Percentiles rank a stretch among this genome's conserved stretches.
Evolutionary conservation across 345 rosid genomes (phyloP).

Genomic region (Capsella bursapastoris): DNA sequence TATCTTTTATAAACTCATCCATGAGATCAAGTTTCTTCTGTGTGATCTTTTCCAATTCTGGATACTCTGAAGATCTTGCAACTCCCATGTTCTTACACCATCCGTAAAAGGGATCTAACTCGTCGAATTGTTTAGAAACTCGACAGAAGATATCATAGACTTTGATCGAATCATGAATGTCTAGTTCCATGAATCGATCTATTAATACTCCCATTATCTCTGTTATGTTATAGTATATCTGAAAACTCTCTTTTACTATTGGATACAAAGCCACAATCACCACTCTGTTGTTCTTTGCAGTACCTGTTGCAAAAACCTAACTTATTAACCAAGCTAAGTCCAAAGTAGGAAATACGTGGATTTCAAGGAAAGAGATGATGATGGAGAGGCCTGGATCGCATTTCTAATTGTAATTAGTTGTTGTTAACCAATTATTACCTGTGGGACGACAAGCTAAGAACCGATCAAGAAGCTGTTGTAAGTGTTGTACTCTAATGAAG

Average conservation of each 20-base stretch:
- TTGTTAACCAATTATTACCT: conserved; percentile 49
- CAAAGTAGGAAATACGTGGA: not conserved
- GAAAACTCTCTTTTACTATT: conserved; percentile 78
- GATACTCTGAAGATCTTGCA: conserved; percentile 77
- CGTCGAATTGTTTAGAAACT: conserved; percentile 62
- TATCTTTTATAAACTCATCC: conserved; percentile 80
- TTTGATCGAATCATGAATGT: conserved; percentile 64
- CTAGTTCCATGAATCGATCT: conserved; percentile 76
- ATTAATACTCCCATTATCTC: conserved; percentile 63
- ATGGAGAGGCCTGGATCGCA: not conserved
- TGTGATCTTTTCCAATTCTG: conserved; percentile 75
- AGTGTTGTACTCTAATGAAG: conserved; percentile 60
- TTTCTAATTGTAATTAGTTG: not conserved
- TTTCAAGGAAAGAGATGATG: not conserved
- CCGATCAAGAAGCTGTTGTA: conserved; percentile 82
- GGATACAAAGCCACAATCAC: conserved; percentile 77
- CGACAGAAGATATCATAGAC: conserved; percentile 66
- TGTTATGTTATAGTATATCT: conserved; percentile 61
- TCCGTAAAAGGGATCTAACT: conserved; percentile 62
- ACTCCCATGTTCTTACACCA: conserved; percentile 78
- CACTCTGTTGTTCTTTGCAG: conserved; percentile 65
- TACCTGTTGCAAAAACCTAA: conserved; percentile 48
- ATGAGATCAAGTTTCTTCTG: conserved; percentile 76
- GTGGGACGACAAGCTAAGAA: conserved; percentile 86
- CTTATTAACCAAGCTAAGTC: conserved; percentile 17